Conservation (phyloP, 2,329 filamentous ascomycete species). For the Coleophoma eucalyptorum region DNA sequence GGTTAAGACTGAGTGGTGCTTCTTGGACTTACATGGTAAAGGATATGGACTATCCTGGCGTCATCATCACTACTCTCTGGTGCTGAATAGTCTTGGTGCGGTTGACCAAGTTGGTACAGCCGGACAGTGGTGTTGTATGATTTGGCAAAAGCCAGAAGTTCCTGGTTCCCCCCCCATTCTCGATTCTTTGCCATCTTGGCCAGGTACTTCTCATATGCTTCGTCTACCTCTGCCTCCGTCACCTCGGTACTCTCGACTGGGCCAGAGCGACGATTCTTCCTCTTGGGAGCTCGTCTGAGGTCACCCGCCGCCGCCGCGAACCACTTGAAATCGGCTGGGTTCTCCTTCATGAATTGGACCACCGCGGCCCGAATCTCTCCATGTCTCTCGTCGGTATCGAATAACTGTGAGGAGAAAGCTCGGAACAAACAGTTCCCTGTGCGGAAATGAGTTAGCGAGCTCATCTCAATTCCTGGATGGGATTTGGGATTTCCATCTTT, state of each 20-base stretch:
- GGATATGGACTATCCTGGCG: no score
- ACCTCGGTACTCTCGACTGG: constrained; percentile 18
- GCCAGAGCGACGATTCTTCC: constrained; percentile 46
- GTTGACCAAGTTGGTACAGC: constrained; percentile 36
- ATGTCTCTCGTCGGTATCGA: constrained; percentile 51
- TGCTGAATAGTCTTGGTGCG: no score
- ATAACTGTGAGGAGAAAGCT: constrained; percentile 64
- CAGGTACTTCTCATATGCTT: constrained; percentile 50
- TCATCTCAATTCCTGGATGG: constrained; percentile 13
- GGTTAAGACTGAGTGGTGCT: no score
- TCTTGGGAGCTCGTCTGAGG: constrained; percentile 50
- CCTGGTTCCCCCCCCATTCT: constrained; percentile 63
- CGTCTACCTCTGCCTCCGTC: constrained; percentile 42
- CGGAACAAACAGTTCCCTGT: constrained; percentile 68
- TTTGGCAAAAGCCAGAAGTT: constrained; percentile 62
- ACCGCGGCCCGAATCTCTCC: constrained; percentile 52
- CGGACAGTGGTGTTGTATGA: constrained; percentile 57
- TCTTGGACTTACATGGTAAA: no score
- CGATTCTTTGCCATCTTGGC: constrained; percentile 55
- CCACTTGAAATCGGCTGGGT: constrained; percentile 59
- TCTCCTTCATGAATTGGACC: constrained; percentile 57
- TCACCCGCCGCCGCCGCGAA: constrained; percentile 54
- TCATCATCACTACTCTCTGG: no score
- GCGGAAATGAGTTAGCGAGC: neutral
- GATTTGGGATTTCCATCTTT: constrained; percentile 3